Percentiles rank a stretch among this genome's conserved stretches.
Conservation (phyloP, 2,329 filamentous ascomycete genomes). For the Allantophomopsis cytisporea region DNA sequence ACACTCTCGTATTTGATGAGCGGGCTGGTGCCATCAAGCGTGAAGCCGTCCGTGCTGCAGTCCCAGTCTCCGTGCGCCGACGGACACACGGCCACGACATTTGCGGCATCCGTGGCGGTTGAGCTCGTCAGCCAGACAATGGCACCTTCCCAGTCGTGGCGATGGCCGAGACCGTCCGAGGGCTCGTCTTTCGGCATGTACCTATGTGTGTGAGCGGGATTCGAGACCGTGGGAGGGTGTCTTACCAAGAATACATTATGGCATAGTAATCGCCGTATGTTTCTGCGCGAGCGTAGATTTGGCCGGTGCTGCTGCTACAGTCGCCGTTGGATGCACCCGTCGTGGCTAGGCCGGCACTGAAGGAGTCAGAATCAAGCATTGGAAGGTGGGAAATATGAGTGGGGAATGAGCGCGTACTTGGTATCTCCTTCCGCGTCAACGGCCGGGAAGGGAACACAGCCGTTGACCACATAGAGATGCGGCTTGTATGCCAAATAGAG, state of each 20-base stretch:
- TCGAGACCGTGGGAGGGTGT: neutral
- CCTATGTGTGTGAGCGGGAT: slow-evolving; percentile 21
- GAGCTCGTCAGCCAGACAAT: slow-evolving; percentile 33
- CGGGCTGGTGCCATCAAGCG: slow-evolving; percentile 26
- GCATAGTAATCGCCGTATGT: slow-evolving; percentile 27
- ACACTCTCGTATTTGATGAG: slow-evolving; percentile 32
- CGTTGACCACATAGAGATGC: slow-evolving; percentile 36
- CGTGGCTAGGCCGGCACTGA: slow-evolving; percentile 14
- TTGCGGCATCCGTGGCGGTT: slow-evolving; percentile 14
- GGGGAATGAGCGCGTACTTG: slow-evolving; percentile 23
- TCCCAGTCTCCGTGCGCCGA: slow-evolving; percentile 35
- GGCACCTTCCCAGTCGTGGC: slow-evolving; percentile 41
- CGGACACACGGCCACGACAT: slow-evolving; percentile 34
- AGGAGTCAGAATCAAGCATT: neutral
- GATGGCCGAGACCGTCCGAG: slow-evolving; percentile 26
- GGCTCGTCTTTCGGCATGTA: slow-evolving; percentile 32
- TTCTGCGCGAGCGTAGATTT: slow-evolving; percentile 32
- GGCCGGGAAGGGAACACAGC: slow-evolving; percentile 49
- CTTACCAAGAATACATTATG: slow-evolving; percentile 36
- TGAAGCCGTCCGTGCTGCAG: slow-evolving; percentile 23
- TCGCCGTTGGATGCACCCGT: slow-evolving; percentile 22
- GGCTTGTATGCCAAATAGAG: slow-evolving; percentile 43
- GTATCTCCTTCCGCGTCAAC: slow-evolving; percentile 44
- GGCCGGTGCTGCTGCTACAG: slow-evolving; percentile 30
- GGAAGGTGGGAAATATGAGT: neutral